Evolutionary conservation across 2,329 filamentous ascomycete genomes (phyloP).

Genomic region (Penicillium sp.): DNA sequence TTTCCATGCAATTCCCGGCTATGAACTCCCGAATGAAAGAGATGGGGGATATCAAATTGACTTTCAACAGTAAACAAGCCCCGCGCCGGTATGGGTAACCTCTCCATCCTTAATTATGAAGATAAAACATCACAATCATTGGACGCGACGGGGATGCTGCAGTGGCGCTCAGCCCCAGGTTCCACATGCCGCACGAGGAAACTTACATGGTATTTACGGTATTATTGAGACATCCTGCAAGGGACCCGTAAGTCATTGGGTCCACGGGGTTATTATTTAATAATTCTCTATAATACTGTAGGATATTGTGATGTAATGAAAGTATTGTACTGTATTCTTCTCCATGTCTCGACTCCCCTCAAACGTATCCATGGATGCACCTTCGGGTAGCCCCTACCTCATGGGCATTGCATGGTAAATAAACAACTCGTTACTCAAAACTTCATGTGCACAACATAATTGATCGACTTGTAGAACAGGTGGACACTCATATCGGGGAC

Average conservation of each 20-base stretch:
- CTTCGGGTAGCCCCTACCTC: conserved; percentile 9
- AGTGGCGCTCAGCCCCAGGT: conserved; percentile 23
- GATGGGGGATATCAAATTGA: not conserved
- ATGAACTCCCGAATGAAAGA: not conserved
- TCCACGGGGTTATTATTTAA: not conserved
- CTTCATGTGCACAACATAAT: not conserved
- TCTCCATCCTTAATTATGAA: not conserved
- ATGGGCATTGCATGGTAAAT: not conserved
- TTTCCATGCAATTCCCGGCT: not conserved
- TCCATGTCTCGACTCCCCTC: not conserved
- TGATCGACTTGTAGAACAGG: conserved; percentile 19
- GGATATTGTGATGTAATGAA: not conserved
- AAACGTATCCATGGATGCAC: conserved; percentile 8
- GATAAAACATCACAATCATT: not conserved
- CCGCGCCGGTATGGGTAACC: conserved; percentile 3
- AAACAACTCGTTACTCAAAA: not conserved
- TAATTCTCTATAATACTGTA: not conserved
- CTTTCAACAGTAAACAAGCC: conserved; percentile 1
- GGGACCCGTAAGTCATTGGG: not conserved
- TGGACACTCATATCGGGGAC: conserved; percentile 12
- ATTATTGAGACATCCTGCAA: conserved; percentile 1
- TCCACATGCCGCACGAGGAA: conserved; percentile 19
- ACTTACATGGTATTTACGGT: not conserved
- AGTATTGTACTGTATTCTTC: not conserved
- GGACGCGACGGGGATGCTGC: conserved; percentile 3